Conservation (phyloP, 2,329 filamentous ascomycete species). For the Apiospora arundinis region DNA sequence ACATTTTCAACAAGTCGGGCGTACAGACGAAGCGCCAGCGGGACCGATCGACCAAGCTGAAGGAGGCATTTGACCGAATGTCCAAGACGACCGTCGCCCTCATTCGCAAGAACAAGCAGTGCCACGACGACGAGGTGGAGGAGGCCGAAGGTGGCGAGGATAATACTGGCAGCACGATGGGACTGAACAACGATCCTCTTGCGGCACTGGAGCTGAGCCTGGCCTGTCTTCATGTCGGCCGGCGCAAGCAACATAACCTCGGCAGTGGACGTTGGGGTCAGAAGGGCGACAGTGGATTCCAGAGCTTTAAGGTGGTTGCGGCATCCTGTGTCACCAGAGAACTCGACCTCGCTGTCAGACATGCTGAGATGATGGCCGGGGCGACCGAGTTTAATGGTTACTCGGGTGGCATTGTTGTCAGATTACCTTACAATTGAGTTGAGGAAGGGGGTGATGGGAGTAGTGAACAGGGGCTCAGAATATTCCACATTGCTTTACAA, state of each 20-base stretch:
- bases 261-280: neutral
- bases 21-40: constrained; percentile 57
- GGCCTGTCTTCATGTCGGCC: constrained; percentile 37
- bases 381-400: constrained; percentile 23
- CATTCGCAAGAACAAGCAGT: constrained; percentile 38
- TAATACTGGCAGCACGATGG: neutral
- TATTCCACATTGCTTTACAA: neutral
- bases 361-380: constrained; percentile 28
- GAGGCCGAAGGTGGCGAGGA: constrained; percentile 23
- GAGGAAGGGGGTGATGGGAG: neutral
- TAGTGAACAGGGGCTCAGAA: neutral
- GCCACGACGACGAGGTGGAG: constrained; percentile 23
- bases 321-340: constrained; percentile 39
- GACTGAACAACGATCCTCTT: constrained; percentile 17
- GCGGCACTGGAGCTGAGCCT: constrained; percentile 38
- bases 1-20: constrained; percentile 59
- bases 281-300: constrained; percentile 30
- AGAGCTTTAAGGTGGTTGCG: constrained; percentile 41
- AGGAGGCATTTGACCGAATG: constrained; percentile 57
- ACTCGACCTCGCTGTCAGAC: constrained; percentile 33
- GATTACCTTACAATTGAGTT: neutral
- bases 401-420: constrained; percentile 31
- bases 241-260: neutral
- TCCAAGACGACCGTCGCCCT: constrained; percentile 48
- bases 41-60: constrained; percentile 57